phyloP scores from a whole-genome alignment of 1,139 yeast genomes.

The Groenewaldozyma sp. region DNA sequence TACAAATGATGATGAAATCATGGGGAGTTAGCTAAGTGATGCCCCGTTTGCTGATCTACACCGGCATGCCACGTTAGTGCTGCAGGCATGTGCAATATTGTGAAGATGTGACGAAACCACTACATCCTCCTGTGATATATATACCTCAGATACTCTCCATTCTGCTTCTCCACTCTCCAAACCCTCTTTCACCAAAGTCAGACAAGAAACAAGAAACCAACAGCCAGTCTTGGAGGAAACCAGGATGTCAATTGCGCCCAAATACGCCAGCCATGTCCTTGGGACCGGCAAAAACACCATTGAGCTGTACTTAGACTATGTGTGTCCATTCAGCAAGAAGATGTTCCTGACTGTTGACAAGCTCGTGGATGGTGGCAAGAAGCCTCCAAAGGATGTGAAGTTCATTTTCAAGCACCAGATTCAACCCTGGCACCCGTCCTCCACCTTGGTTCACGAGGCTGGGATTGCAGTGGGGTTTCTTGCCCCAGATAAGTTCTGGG shows the following conservation, averaged over 20 bases:
- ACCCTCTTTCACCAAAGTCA: no score
- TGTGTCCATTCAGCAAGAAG: slow-evolving; percentile 67
- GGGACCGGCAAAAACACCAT: slow-evolving; percentile 31
- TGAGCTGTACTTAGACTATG: slow-evolving; percentile 64
- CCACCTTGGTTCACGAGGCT: slow-evolving; percentile 61
- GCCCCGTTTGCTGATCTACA: no score
- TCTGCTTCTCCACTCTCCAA: no score
- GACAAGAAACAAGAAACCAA: no score
- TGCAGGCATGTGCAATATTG: no score
- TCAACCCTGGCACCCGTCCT: slow-evolving; percentile 84
- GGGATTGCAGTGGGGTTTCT: slow-evolving; percentile 57
- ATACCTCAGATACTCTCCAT: no score
- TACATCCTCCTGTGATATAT: no score
- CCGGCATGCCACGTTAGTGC: no score
- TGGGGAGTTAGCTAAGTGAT: no score
- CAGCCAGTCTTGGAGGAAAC: no score
- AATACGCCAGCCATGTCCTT: slow-evolving; percentile 22
- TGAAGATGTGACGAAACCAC: no score
- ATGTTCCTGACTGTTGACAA: slow-evolving; percentile 50
- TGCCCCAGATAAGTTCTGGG: slow-evolving; percentile 56
- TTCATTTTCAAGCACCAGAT: slow-evolving; percentile 47
- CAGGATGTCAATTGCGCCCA: slow-evolving; percentile 28
- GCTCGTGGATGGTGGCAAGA: slow-evolving; percentile 43
- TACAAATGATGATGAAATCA: no score
- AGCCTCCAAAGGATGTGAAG: slow-evolving; percentile 45